phyloP scores from a whole-genome alignment of 2,329 filamentous ascomycete species.

The Venturia effusa region DNA sequence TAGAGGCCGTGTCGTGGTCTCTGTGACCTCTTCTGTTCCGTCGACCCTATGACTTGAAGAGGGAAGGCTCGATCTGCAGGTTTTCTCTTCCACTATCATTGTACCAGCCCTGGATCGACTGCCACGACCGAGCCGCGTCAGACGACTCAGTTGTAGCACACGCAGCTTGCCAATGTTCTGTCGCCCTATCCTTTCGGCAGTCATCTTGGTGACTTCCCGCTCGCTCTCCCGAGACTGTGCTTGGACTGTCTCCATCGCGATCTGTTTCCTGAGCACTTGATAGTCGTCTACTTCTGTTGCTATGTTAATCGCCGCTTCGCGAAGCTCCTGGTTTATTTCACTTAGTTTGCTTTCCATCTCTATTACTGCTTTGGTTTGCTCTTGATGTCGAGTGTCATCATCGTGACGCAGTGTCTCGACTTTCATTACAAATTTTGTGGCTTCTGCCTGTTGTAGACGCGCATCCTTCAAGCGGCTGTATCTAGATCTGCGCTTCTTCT shows the following conservation, averaged over 20 bases:
- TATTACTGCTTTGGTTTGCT: neutral
- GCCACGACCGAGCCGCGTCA: neutral
- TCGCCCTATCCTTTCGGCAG: neutral
- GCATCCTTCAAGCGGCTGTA: neutral
- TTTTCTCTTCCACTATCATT: neutral
- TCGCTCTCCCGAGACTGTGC: too few relatives aligned
- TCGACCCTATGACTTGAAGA: neutral
- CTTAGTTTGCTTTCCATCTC: neutral
- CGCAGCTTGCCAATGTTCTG: neutral
- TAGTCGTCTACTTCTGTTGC: neutral
- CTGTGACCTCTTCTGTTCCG: neutral
- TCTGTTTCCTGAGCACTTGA: neutral
- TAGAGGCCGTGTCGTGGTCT: neutral
- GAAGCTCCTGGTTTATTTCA: neutral
- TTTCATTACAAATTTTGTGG: neutral
- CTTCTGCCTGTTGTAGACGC: neutral
- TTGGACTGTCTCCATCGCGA: neutral
- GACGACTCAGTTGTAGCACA: neutral
- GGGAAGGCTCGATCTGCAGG: neutral
- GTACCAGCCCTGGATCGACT: too few relatives aligned
- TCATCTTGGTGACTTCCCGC: neutral
- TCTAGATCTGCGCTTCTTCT: neutral
- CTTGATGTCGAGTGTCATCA: neutral
- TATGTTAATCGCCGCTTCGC: neutral
- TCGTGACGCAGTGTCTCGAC: neutral